Conservation (phyloP, 805 yeast species). For the Lachancea waltii region DNA sequence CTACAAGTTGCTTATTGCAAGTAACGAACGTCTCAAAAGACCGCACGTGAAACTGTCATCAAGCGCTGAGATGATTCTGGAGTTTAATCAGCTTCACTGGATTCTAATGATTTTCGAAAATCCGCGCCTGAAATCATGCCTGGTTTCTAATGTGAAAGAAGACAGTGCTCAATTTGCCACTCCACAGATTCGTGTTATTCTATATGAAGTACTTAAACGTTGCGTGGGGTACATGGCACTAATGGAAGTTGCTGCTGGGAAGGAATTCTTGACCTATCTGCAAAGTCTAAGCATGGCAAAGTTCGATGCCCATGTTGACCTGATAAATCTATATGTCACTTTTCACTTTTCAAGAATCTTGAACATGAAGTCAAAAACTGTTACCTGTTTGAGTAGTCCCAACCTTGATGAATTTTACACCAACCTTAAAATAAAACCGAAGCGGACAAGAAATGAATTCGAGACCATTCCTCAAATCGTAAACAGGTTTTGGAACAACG, state of each 20-base stretch:
- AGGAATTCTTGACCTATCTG: conserved; percentile 12
- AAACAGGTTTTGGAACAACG: not conserved
- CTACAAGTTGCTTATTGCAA: conserved; percentile 46
- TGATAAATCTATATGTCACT: conserved; percentile 69
- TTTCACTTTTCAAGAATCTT: conserved; percentile 59
- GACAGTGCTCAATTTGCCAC: conserved; percentile 27
- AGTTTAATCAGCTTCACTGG: conserved; percentile 35
- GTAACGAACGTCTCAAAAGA: conserved; percentile 46
- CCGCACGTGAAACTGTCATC: conserved; percentile 33
- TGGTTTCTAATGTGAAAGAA: conserved; percentile 28
- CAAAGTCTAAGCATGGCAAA: conserved; percentile 29
- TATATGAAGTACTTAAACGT: conserved; percentile 67
- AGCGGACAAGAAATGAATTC: not conserved
- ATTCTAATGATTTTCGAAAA: conserved; percentile 60
- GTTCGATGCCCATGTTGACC: conserved; percentile 51
- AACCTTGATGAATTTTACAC: conserved; percentile 7
- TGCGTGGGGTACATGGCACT: conserved; percentile 62
- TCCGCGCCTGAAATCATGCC: conserved; percentile 51
- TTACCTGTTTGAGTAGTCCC: conserved; percentile 5
- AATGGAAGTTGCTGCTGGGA: conserved; percentile 9
- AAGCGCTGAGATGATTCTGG: not conserved
- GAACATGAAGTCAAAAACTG: conserved; percentile 6
- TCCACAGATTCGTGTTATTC: conserved; percentile 47
- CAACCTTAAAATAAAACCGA: conserved; percentile 4
- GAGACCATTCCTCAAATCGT: conserved; percentile 5